Base-by-base conservation (phyloP, 169 alveolate species). In the Plasmodium coatneyi region DNA sequence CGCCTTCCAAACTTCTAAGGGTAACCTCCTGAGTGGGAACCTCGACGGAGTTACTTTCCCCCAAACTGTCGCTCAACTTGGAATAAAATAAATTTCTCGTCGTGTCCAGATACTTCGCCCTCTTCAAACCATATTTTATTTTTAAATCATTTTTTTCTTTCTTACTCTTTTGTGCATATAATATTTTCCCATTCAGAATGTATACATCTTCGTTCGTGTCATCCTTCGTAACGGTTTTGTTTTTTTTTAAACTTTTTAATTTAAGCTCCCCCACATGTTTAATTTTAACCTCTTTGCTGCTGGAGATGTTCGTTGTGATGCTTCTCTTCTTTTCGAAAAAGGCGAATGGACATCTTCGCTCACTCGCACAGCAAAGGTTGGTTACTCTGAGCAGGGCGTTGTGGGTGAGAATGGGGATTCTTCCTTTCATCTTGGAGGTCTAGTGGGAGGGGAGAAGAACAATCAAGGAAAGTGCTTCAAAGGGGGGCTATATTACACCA, bases 131-230 rank as follows among this genome's bases (percentile, higher is more conserved):
- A 19, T 22, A 16, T 56, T 66, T 89, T 34, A 32, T n/a, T 89
- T 89, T 79, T 28, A 79, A 60, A 39, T 89, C 94, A 60, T 28
- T 80, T 89, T 89, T 79, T 56, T 34, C 74, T 32, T 79, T 89
- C 49, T 79, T 89, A 56, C 49, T 79, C 34, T 79, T 89, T 30
- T 79, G 94, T 16, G 94, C 87, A 78, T 89, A 79, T 79, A 79
- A 56, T 79, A 80, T 79, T 79, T 89, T 89, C 22, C 94, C 94
- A 79, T 89, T 89, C 46, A 89, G 16, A 39, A 89, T 71, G 36
- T 89, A 89, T 54, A 80, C 89, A 78, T 89, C 94, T 9, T 79
- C 94, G 30, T 79, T 79, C 2, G 32, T 78, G 7, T 79, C 76
- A 54, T 52, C 83, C 71, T 89, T 79, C 34, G 49, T n/a, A 10